These are phyloP conservation scores for Castanea crenata DNA, from an alignment of 306 rosid genomes.

Conservation along the genomic window DNA sequence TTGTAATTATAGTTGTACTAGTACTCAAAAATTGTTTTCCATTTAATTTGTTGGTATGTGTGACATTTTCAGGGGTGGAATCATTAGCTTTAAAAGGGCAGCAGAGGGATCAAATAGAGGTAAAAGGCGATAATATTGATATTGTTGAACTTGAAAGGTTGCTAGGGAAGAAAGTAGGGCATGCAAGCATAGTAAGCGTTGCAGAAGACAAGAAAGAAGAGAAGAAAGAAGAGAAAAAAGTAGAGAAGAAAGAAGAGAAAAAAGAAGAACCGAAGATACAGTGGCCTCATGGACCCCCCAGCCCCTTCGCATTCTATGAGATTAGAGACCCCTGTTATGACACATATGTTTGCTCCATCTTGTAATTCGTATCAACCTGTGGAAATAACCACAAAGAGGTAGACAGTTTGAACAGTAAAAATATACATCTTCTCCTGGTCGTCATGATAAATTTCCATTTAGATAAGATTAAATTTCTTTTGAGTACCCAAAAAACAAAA, in stretches of 20 bases:
- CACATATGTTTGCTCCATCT: constrained; percentile 1
- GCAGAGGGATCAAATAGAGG: constrained; percentile 28
- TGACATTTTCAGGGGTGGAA: constrained; percentile 9
- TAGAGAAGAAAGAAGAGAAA: not conserved
- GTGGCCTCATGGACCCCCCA: not conserved
- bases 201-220: constrained; percentile 10
- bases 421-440: too few relatives aligned
- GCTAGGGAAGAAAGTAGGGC: constrained; percentile 28
- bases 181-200: constrained; percentile 26
- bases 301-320: too few relatives aligned
- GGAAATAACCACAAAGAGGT: not conserved
- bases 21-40: not conserved
- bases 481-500: too few relatives aligned
- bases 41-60: not conserved
- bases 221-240: not conserved
- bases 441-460: too few relatives aligned
- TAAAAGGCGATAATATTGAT: constrained; percentile 29
- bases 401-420: not conserved
- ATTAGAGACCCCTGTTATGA: not conserved
- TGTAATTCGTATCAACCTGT: not conserved
- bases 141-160: constrained; percentile 18
- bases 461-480: too few relatives aligned
- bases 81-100: constrained; percentile 14
- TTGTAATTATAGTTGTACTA: too few relatives aligned
- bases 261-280: not conserved